Base-by-base conservation (phyloP, 108 stramenopile genomes). In the Cyclotella baltica region DNA sequence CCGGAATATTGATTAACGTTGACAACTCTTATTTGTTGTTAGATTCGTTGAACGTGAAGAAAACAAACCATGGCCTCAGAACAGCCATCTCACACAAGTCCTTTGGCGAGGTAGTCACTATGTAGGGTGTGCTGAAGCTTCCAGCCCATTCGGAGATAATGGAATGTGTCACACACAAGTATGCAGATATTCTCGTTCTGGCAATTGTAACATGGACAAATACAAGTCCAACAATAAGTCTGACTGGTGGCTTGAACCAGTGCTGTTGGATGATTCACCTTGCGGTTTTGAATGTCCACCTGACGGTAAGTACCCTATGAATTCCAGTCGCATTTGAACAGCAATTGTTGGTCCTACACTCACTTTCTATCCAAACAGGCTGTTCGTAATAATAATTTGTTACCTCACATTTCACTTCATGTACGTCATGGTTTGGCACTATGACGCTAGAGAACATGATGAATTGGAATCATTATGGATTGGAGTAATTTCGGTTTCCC, bases 121-220 rank as follows among this genome's bases (percentile, higher is more conserved):
- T 40, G 84, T 85, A n/a, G 84, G 84, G 13, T 85, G 84, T 66
- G 76, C 76, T 0, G 83, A 83, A 30, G 67, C 66, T n/a, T 77
- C 76, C 25, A 83, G 73, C 52, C 51, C 58, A 25, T 61, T 59
- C 20, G 68, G 62, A 6, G 28, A 38, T 47, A 56, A 64, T 46
- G 70, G 70, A 1, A 64, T 62, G 64, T 78, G 77, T 34, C 77
- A 78, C 53, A 73, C 76, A 19, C 76, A 77, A 51, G 83, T 83
- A 23, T 83, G 83, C 43, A 64, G 83, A 20, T 83, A 83, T 35
- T 38, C 75, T 40, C 62, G 76, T 47, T 61, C 83, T 52, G 67
- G 67, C 4, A 67, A 67, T 23, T 67, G 67, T 28, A 67, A 67
- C 23, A 68, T 76, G 75, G 22, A 50, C 18, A 37, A 25, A 48